A percentile compares a stretch with the other conserved stretches of the same genome.
Conservation (phyloP, 2,329 filamentous ascomycete species). For the Zymoseptoria pseudotritici region DNA sequence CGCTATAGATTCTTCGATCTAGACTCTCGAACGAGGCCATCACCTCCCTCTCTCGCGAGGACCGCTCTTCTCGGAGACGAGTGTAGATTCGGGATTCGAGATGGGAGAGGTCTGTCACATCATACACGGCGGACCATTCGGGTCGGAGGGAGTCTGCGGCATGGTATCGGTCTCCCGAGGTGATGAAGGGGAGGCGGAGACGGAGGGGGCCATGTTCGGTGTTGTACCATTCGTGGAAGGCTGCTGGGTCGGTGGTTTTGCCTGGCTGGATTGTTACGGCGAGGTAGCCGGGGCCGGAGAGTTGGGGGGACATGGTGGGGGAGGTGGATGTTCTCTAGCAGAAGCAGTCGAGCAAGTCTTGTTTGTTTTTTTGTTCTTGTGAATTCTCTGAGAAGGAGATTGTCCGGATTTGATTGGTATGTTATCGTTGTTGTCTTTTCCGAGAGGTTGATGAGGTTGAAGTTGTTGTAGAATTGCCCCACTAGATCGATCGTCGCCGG, state of each 20-base stretch:
- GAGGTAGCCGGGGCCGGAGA: constrained; percentile 56
- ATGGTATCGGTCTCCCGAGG: constrained; percentile 71
- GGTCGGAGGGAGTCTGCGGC: constrained; percentile 58
- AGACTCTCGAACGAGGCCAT: constrained; percentile 60
- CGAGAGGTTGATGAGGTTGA: neutral
- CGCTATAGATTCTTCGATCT: constrained; percentile 62
- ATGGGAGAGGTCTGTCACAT: constrained; percentile 71
- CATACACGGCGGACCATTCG: constrained; percentile 73
- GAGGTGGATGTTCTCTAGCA: no score
- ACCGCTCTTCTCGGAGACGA: no score
- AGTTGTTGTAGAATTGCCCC: neutral
- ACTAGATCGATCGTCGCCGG: neutral
- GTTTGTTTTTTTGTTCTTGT: no score
- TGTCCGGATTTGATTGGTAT: neutral
- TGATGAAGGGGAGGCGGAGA: constrained; percentile 65
- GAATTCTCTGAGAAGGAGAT: neutral
- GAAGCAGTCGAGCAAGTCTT: no score
- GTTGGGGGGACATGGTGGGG: constrained; percentile 1
- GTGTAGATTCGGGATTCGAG: no score
- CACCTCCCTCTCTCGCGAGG: constrained; percentile 41
- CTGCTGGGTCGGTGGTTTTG: constrained; percentile 53
- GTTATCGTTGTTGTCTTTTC: neutral
- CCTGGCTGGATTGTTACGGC: constrained; percentile 82
- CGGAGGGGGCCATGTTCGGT: constrained; percentile 83
- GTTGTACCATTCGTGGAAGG: constrained; percentile 92